Evolutionary conservation across 169 alveolate genomes (phyloP).

Genomic region (Ichthyophthirius multifiliis): DNA sequence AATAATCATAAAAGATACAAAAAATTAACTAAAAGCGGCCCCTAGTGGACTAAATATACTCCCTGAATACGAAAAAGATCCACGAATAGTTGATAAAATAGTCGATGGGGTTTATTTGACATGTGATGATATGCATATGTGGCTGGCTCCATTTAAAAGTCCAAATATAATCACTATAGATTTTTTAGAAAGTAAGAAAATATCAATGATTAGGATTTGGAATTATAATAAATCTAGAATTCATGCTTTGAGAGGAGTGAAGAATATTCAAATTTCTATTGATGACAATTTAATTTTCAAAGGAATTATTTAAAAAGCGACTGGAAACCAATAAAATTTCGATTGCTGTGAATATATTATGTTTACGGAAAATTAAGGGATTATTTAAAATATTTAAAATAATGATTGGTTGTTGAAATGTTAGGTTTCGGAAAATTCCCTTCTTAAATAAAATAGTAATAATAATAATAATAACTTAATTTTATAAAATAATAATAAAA

Average conservation of each 20-base stretch:
- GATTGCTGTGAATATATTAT: constrained; percentile 62
- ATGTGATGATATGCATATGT: constrained; percentile 69
- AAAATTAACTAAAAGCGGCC: constrained; percentile 43
- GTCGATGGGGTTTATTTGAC: constrained; percentile 68
- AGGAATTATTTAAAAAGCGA: constrained; percentile 67
- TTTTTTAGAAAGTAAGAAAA: constrained; percentile 3
- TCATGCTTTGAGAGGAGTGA: constrained; percentile 78
- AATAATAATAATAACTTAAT: too few relatives aligned
- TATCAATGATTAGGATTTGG: constrained; percentile 78
- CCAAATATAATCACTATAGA: constrained; percentile 57
- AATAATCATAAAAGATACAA: constrained; percentile 26
- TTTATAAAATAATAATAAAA: too few relatives aligned
- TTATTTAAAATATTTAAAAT: constrained; percentile 42
- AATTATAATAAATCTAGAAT: constrained; percentile 76
- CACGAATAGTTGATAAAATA: constrained; percentile 72
- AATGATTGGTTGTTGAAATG: constrained; percentile 63
- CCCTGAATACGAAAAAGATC: constrained; percentile 73
- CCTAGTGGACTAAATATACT: constrained; percentile 77
- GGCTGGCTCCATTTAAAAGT: constrained; percentile 74
- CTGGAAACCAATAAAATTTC: constrained; percentile 55
- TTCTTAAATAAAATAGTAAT: too few relatives aligned
- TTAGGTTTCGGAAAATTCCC: constrained; percentile 8
- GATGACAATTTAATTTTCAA: constrained; percentile 51
- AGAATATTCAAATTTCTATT: constrained; percentile 40
- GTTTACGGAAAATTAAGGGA: constrained; percentile 52